These are phyloP conservation scores for Dipteronia dyeriana DNA, from an alignment of 345 rosid genomes.

Conservation along the genomic window DNA sequence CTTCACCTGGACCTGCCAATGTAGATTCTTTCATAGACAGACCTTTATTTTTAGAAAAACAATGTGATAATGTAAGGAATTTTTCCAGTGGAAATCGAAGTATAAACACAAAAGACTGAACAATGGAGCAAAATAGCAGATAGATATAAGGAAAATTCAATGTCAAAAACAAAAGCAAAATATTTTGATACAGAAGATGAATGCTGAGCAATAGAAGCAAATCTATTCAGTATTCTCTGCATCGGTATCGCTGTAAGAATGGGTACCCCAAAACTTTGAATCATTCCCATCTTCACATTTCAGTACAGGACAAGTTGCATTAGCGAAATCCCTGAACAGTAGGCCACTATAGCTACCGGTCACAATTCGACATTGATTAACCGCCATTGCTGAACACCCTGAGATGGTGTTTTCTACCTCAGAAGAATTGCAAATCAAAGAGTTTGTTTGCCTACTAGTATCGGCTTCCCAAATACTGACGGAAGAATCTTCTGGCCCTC, in stretches of 20 bases:
- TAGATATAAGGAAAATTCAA: too few species aligned
- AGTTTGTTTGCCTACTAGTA: conserved; percentile 42
- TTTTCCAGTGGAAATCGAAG: neutral
- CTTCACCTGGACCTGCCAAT: neutral
- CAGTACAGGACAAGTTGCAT: conserved; percentile 35
- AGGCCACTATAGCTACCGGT: conserved; percentile 31
- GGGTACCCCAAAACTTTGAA: conserved; percentile 57
- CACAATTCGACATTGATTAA: conserved; percentile 40
- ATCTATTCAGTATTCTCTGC: conserved; percentile 13
- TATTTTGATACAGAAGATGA: neutral
- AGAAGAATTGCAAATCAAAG: conserved; percentile 34
- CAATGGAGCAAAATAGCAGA: too few species aligned
- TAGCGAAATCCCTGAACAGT: conserved; percentile 41
- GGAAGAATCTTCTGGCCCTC: conserved; percentile 38
- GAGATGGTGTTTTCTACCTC: conserved; percentile 18
- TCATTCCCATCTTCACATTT: conserved; percentile 22
- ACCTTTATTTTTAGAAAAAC: too few species aligned
- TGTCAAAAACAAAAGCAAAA: too few species aligned
- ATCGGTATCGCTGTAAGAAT: conserved; percentile 26
- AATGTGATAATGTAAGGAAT: neutral
- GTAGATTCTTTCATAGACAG: too few species aligned
- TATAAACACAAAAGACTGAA: too few species aligned
- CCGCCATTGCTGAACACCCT: conserved; percentile 58
- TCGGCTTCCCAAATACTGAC: conserved; percentile 58
- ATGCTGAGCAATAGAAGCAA: neutral